These are phyloP conservation scores for Zoysia pacifica DNA, from an alignment of 176 grass and related monocot genomes.

Conservation along the genomic window DNA sequence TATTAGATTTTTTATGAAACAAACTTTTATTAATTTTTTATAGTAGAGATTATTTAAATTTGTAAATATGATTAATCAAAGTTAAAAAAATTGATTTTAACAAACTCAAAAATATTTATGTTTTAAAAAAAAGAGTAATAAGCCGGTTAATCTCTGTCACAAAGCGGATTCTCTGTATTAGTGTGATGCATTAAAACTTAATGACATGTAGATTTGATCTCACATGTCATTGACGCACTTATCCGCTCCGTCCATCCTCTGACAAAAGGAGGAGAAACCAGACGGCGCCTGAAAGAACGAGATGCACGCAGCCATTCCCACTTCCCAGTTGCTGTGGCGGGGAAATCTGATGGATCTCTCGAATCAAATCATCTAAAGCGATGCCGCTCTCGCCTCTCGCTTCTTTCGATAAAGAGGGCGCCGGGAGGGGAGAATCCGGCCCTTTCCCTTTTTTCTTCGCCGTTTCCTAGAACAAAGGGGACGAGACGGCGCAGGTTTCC, in stretches of 20 bases:
- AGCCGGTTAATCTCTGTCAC: too few species aligned
- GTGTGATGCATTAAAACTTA: too few species aligned
- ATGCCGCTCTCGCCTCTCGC: background rate
- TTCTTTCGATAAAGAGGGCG: slow-evolving; percentile 45
- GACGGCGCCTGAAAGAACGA: slow-evolving; percentile 44
- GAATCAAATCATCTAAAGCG: slow-evolving; percentile 53
- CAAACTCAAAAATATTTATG: too few species aligned
- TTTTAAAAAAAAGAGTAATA: background rate
- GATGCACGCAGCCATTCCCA: background rate
- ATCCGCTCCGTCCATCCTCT: background rate
- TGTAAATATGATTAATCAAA: too few species aligned
- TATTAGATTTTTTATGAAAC: too few species aligned
- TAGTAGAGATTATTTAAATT: too few species aligned
- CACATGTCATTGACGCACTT: too few species aligned
- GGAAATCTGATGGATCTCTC: slow-evolving; percentile 21
- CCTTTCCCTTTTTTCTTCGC: slow-evolving; percentile 15
- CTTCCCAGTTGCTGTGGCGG: slow-evolving; percentile 30
- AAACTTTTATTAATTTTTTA: too few species aligned
- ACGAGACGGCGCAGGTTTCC: background rate
- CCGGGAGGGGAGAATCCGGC: slow-evolving; percentile 25
- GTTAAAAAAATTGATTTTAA: too few species aligned
- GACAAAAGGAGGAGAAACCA: slow-evolving; percentile 39
- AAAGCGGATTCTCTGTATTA: too few species aligned
- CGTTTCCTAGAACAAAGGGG: slow-evolving; percentile 1
- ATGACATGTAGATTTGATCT: too few species aligned